Conservation (phyloP, 257 asterid genomes). For the Coffea canephora region DNA sequence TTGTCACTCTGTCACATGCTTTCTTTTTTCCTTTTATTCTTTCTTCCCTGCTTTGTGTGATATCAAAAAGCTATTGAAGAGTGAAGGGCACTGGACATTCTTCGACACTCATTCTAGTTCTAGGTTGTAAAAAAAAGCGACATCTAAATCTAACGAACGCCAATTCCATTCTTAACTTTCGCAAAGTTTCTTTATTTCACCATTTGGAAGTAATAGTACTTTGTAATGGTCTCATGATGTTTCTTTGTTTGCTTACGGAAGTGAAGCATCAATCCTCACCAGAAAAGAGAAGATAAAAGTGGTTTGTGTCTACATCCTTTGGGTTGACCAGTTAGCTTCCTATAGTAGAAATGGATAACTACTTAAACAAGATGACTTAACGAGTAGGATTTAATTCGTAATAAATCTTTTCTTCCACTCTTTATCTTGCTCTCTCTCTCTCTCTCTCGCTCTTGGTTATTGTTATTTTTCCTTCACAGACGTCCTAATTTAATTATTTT, state of each 20-base stretch:
- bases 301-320: neutral
- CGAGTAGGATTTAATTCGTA: too few species aligned
- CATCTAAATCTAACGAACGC: neutral
- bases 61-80: neutral
- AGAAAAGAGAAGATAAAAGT: neutral
- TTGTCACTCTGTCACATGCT: neutral
- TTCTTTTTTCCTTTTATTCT: neutral
- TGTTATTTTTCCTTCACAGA: too few species aligned
- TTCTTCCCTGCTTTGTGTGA: neutral
- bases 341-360: neutral
- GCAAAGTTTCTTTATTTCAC: neutral
- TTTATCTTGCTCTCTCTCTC: too few species aligned
- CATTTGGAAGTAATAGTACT: neutral
- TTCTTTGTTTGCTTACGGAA: neutral
- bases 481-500: too few species aligned
- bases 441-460: too few species aligned
- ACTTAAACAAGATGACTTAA: too few species aligned
- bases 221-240: neutral
- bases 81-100: neutral
- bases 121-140: neutral
- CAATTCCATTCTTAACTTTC: neutral
- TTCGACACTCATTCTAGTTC: constrained; percentile 5
- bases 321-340: neutral
- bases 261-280: neutral
- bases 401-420: too few species aligned